Evolutionary conservation across 2,329 filamentous ascomycete genomes (phyloP), one percentile per base, ranked within the genome.

Genomic region (Ophiostoma tasmaniense): DNA sequence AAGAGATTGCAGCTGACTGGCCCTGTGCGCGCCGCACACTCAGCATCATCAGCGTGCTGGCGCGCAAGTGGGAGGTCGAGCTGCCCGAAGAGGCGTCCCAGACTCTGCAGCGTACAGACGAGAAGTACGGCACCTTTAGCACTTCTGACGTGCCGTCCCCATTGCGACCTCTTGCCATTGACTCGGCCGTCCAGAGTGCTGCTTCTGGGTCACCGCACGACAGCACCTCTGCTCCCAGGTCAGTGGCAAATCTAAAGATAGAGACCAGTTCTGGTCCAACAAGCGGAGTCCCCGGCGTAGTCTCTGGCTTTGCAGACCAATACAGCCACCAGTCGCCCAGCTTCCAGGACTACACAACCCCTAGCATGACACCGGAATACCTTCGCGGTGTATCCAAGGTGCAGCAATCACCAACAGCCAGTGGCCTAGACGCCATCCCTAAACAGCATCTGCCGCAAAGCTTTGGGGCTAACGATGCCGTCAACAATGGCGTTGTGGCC

Each of bases 1-100:
- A 98, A 77, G 94, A 98, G 75, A 97, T 99, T 74, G 92, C 92
- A 0, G 93, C 97, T 77, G 90, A 93, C 74, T 99, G 95, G 95
- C 86, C 93, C 0, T 95, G 93, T 74, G 94, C 93, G 11, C 85
- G 93, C 67, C 86, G 94, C 14, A 94, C 93, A 0, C 82, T 98
- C 7, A 87, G 88, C 70, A 96, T 98, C 65, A 82, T 99, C 61
- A 93, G 90, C 73, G 87, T 96, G 3, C 86, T 96, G 14, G 90
- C 90, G 0, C 86, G 88, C n/a, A 95, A 95, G 75, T 98, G 95
- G 93, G 89, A 89, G 22, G 89, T 97, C 61, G 88, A 92, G 69
- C 79, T 98, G 11, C 94, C 95, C 0, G 89, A 92, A 70, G 94
- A 98, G 78, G 94, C 93, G 0, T 83, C 86, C 0, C 80, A 84